Conservation (phyloP, 2,329 filamentous ascomycete species). For the Penicillium brevicompactum region DNA sequence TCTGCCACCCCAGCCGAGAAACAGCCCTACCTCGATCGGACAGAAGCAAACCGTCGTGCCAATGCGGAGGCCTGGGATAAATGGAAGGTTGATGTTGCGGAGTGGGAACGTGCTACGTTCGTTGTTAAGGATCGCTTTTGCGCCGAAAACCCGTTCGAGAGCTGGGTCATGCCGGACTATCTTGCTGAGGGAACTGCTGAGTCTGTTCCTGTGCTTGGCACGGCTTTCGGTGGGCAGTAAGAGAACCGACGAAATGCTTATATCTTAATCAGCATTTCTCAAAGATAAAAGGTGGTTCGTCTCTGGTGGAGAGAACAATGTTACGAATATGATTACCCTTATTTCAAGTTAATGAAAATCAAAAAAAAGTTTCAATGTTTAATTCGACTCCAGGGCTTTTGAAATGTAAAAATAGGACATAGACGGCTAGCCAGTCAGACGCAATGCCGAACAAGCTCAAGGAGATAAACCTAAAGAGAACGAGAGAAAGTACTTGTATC, state of each 20-base stretch:
- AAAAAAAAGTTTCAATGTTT: not conserved
- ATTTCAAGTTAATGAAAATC: constrained; percentile 3
- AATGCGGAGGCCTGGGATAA: constrained; percentile 65
- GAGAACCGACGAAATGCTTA: constrained; percentile 1
- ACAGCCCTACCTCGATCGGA: constrained; percentile 75
- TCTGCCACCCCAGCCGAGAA: constrained; percentile 70
- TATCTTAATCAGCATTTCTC: not conserved
- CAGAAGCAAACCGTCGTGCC: constrained; percentile 67
- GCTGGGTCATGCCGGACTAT: constrained; percentile 24
- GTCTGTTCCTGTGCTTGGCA: constrained; percentile 8
- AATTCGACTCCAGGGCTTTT: too few species aligned
- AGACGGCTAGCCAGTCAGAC: too few species aligned
- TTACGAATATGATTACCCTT: constrained; percentile 1
- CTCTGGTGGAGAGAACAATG: not conserved
- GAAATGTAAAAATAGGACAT: too few species aligned
- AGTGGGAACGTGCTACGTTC: constrained; percentile 45
- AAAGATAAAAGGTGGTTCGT: not conserved
- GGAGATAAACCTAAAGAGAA: too few species aligned
- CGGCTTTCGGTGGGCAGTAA: constrained; percentile 2
- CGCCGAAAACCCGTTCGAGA: constrained; percentile 39
- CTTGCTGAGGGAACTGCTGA: not conserved
- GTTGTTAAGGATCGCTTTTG: constrained; percentile 46
- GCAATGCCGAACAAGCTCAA: too few species aligned
- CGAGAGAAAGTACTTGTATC: not conserved
- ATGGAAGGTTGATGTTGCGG: constrained; percentile 71